Conservation (phyloP, 345 rosid species). For the Carallia pectinifolia region DNA sequence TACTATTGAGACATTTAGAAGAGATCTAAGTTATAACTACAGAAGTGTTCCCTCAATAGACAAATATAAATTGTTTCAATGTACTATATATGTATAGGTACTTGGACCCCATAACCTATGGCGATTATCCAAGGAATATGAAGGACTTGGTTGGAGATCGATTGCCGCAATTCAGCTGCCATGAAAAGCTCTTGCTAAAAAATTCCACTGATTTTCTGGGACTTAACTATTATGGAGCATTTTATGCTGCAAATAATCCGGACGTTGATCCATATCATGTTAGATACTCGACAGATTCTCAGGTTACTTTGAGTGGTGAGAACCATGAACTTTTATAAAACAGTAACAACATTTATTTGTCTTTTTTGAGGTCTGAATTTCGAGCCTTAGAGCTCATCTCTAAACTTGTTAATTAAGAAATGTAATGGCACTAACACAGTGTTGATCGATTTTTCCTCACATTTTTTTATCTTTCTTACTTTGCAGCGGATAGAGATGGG, state of each 20-base stretch:
- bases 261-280: neutral
- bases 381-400: too few species aligned
- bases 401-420: too few species aligned
- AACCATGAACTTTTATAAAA: neutral
- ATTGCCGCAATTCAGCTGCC: neutral
- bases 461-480: neutral
- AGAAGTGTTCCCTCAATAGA: too few species aligned
- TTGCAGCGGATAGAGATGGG: neutral
- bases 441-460: too few species aligned
- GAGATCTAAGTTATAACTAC: too few species aligned
- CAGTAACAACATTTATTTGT: neutral
- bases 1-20: too few species aligned
- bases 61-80: neutral
- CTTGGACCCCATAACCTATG: constrained; percentile 9
- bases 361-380: too few species aligned
- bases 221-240: constrained; percentile 7
- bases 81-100: neutral
- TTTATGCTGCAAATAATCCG: neutral
- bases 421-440: too few species aligned
- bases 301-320: neutral
- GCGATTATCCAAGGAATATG: neutral
- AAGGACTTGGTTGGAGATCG: neutral
- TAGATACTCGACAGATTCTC: constrained; percentile 5
- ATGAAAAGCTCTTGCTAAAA: neutral
- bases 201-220: constrained; percentile 9